A percentile compares a stretch with the other conserved stretches of the same genome.
phyloP scores from a whole-genome alignment of 495 filamentous ascomycete species.

The Aspergillus affinis region DNA sequence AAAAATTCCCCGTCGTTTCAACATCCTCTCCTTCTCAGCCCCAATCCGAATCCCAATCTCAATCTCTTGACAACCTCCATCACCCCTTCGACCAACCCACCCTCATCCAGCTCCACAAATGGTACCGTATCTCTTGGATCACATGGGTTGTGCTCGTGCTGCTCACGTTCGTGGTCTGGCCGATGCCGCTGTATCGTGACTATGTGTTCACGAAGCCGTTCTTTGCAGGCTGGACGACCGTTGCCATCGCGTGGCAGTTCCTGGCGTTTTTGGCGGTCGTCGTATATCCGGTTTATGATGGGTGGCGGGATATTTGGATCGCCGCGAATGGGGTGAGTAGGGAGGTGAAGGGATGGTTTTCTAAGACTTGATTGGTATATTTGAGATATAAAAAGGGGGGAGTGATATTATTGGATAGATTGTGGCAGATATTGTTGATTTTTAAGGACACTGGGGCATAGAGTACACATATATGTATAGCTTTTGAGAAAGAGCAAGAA shows the following conservation, averaged over 20 bases:
- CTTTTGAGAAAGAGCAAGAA: no score
- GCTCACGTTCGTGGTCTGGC: conserved; percentile 43
- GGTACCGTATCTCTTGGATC: conserved; percentile 40
- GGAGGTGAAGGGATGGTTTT: background rate
- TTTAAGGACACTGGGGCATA: no score
- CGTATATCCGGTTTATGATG: conserved; percentile 47
- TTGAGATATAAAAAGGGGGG: no score
- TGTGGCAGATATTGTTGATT: no score
- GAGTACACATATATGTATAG: no score
- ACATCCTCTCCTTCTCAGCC: background rate
- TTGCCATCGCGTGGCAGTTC: conserved; percentile 50
- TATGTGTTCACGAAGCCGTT: conserved; percentile 48
- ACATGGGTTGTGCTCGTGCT: conserved; percentile 40
- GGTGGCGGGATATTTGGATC: conserved; percentile 26
- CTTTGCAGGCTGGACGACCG: conserved; percentile 45
- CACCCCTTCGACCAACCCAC: conserved; percentile 38
- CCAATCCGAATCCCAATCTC: conserved; percentile 1
- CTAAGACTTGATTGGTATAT: no score
- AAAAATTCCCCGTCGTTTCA: conserved; percentile 11
- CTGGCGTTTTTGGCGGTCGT: conserved; percentile 43
- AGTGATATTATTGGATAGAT: no score
- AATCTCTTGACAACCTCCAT: conserved; percentile 26
- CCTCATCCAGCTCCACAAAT: conserved; percentile 31
- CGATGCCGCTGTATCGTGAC: conserved; percentile 44
- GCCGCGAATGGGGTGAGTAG: background rate